Percentiles rank a stretch among this genome's conserved stretches.
phyloP scores from a whole-genome alignment of 768 basidiomycete genomes.

The Russula griseocarnosa region DNA sequence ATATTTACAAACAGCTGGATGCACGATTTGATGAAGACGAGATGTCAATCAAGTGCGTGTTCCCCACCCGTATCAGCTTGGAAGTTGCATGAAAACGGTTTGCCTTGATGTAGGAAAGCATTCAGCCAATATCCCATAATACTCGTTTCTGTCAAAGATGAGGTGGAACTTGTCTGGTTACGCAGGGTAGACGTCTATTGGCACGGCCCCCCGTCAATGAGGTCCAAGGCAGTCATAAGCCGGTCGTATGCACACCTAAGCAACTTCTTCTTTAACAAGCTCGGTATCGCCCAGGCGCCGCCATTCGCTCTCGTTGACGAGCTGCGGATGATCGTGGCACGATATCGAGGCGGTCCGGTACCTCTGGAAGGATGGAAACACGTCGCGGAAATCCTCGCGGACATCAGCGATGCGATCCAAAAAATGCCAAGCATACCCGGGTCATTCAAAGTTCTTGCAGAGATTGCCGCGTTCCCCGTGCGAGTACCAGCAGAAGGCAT shows the following conservation, averaged over 20 bases:
- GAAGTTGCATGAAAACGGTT: neutral
- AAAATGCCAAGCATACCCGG: neutral
- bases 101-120: conserved; percentile 9
- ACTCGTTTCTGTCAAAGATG: conserved; percentile 10
- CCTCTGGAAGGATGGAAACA: neutral
- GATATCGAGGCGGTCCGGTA: conserved; percentile 4
- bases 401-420: conserved; percentile 20
- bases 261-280: conserved; percentile 27
- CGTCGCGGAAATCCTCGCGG: conserved; percentile 26
- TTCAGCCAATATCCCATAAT: conserved; percentile 25
- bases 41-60: conserved; percentile 27
- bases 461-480: conserved; percentile 24
- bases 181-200: conserved; percentile 25
- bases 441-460: conserved; percentile 14
- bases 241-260: conserved; percentile 19
- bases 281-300: conserved; percentile 23
- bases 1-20: conserved; percentile 29
- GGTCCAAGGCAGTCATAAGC: conserved; percentile 25
- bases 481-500: conserved; percentile 4
- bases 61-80: neutral
- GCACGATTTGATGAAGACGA: conserved; percentile 31
- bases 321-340: conserved; percentile 13
- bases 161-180: conserved; percentile 20
- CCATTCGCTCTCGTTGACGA: conserved; percentile 27
- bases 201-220: conserved; percentile 29